Evolutionary conservation across 2,329 filamentous ascomycete species (phyloP).

Genomic region (Alternaria panax): DNA sequence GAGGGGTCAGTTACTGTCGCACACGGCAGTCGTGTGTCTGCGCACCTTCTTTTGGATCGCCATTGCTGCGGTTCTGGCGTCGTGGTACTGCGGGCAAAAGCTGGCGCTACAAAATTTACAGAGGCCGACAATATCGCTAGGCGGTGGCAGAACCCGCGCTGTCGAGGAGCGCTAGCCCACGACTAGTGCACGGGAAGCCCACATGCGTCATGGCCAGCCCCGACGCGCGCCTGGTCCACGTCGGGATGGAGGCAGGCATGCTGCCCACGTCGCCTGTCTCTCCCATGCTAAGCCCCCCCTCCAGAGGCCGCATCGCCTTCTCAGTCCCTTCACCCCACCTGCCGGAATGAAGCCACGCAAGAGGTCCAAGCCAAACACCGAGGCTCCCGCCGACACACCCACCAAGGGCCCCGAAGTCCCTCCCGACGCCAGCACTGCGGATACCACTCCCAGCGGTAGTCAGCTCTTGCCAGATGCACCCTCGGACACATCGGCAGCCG

Average conservation of each 20-base stretch:
- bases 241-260: constrained; percentile 35
- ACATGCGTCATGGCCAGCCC: constrained; percentile 8
- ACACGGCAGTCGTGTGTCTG: not conserved
- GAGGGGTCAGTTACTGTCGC: constrained; percentile 32
- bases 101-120: constrained; percentile 31
- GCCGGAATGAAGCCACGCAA: constrained; percentile 51
- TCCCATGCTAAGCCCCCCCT: constrained; percentile 14
- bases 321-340: constrained; percentile 16
- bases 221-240: constrained; percentile 19
- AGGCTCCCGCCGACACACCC: constrained; percentile 32
- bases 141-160: constrained; percentile 26
- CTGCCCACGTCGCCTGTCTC: constrained; percentile 14
- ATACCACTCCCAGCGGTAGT: constrained; percentile 24
- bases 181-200: constrained; percentile 15
- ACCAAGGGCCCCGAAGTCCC: constrained; percentile 16
- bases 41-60: constrained; percentile 89
- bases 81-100: constrained; percentile 28
- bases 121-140: constrained; percentile 17
- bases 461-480: constrained; percentile 23
- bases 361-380: constrained; percentile 51
- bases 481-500: constrained; percentile 22
- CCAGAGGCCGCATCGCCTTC: constrained; percentile 30
- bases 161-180: constrained; percentile 13
- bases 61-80: constrained; percentile 64
- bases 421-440: constrained; percentile 19